Conservation (phyloP, 1,139 yeast species). For the Geotrichum armillariae region DNA sequence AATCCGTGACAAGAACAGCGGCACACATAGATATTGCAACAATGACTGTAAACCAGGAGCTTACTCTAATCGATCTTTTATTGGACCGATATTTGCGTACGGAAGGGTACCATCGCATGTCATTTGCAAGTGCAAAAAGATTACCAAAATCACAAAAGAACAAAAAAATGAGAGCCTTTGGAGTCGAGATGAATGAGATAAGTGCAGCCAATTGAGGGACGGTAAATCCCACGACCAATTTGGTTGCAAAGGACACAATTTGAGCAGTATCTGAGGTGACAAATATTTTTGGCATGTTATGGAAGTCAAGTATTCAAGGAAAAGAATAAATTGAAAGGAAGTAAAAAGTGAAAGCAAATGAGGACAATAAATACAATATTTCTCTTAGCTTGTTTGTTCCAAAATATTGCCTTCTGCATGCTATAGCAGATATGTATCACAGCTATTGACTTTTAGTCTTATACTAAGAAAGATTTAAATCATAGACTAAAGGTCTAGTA, state of each 20-base stretch:
- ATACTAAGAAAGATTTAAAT: no score
- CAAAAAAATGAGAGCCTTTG: constrained; percentile 5
- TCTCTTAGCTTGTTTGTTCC: no score
- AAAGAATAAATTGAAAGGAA: no score
- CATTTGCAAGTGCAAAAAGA: neutral
- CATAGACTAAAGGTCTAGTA: no score
- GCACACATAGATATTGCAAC: neutral
- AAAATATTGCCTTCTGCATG: no score
- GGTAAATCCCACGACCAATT: constrained; percentile 3
- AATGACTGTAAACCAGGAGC: neutral
- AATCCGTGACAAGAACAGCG: constrained; percentile 2
- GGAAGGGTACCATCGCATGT: constrained; percentile 4
- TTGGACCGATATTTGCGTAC: neutral
- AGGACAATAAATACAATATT: no score
- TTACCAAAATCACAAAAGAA: constrained; percentile 9
- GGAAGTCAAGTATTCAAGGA: no score
- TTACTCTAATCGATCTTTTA: neutral
- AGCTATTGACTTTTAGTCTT: no score
- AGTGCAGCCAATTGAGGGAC: constrained; percentile 1
- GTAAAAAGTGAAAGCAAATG: no score
- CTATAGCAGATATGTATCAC: no score
- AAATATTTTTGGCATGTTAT: constrained; percentile 1
- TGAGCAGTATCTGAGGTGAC: constrained; percentile 8
- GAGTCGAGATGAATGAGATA: constrained; percentile 1
- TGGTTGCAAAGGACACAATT: constrained; percentile 7